Conservation (phyloP, 805 yeast species). For the Pichia gijzeniarum region DNA sequence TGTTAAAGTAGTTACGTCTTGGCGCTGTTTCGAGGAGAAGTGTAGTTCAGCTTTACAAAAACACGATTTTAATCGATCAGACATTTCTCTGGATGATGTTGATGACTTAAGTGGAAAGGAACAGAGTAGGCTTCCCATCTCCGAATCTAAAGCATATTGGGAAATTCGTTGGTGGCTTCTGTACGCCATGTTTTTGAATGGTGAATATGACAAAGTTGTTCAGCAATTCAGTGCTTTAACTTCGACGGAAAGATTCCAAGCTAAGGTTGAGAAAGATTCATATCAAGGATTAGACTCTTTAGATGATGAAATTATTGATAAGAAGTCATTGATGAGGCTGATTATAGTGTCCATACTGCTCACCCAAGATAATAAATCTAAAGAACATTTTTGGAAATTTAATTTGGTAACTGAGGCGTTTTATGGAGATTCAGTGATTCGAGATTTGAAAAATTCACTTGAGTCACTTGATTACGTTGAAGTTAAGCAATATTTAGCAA, state of each 20-base stretch:
- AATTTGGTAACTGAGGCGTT: constrained; percentile 18
- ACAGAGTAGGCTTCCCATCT: neutral
- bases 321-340: constrained; percentile 16
- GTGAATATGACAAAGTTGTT: constrained; percentile 21
- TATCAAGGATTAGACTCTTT: constrained; percentile 6
- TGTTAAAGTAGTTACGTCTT: neutral
- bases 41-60: constrained; percentile 5
- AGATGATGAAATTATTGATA: constrained; percentile 16
- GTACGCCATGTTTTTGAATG: constrained; percentile 21
- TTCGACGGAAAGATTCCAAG: neutral
- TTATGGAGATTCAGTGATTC: constrained; percentile 17
- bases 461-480: constrained; percentile 2
- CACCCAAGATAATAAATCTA: constrained; percentile 11
- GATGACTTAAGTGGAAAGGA: constrained; percentile 13
- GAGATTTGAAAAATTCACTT: constrained; percentile 20
- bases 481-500: neutral
- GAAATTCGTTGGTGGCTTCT: constrained; percentile 26
- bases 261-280: neutral
- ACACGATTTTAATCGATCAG: neutral
- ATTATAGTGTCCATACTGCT: constrained; percentile 20
- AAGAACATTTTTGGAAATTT: constrained; percentile 11
- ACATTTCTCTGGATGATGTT: constrained; percentile 13
- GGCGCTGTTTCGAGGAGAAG: constrained; percentile 6
- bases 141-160: constrained; percentile 19
- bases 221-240: neutral